phyloP scores from a whole-genome alignment of 164 flowering plant species.

The Vitis amurensis region DNA sequence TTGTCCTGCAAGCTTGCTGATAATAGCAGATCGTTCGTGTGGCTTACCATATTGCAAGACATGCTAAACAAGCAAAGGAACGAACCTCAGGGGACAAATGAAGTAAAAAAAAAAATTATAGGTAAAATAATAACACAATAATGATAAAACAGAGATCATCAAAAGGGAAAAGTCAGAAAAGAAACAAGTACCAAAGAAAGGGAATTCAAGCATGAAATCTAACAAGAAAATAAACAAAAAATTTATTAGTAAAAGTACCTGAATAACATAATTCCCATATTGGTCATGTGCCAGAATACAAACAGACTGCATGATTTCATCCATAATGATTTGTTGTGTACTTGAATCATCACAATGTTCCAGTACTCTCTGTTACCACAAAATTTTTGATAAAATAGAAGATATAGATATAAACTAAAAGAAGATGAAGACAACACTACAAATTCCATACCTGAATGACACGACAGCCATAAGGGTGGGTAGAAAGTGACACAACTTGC shows the following conservation, averaged over 20 bases:
- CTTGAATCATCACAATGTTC: constrained; percentile 74
- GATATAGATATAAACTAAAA: not conserved
- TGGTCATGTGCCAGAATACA: constrained; percentile 84
- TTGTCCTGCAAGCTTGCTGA: constrained; percentile 79
- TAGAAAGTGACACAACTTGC: constrained; percentile 80
- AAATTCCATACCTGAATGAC: constrained; percentile 77
- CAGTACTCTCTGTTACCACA: constrained; percentile 70
- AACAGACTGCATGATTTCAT: constrained; percentile 81
- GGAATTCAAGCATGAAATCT: not conserved
- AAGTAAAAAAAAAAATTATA: not conserved
- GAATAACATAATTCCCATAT: constrained; percentile 95
- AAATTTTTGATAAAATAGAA: constrained; percentile 4
- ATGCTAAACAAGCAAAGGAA: constrained; percentile 47
- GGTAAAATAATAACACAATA: not conserved
- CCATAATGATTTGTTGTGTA: constrained; percentile 73
- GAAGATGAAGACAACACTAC: not conserved
- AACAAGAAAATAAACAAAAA: too few relatives aligned
- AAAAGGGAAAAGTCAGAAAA: not conserved
- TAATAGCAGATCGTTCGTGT: constrained; percentile 69
- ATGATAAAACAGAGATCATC: not conserved
- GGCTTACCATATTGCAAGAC: constrained; percentile 82
- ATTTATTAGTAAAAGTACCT: constrained; percentile 43
- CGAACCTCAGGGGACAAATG: not conserved
- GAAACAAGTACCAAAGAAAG: not conserved
- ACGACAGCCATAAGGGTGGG: constrained; percentile 94